Base-by-base conservation (phyloP, 371 early-diverging fungal genomes). In the Gilbertella persicaria region DNA sequence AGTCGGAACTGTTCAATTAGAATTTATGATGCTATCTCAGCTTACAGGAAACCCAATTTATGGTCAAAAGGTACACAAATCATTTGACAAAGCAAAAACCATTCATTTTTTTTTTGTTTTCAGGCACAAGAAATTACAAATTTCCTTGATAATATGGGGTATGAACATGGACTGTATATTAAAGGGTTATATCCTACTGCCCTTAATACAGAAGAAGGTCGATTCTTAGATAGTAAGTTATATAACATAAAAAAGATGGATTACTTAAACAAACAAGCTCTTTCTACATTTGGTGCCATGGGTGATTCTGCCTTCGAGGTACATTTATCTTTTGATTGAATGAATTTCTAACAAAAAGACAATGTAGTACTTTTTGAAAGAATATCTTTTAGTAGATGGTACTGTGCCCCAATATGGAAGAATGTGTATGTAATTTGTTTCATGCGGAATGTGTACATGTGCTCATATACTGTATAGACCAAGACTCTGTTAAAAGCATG, bases 1-100 rank as follows among this genome's bases (percentile, higher is more conserved):
- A 50, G 85, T 91, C 13, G 95, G 94, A 4, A 87, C 95, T 0
- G 65, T 97, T 19, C 81, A 94, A 44, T 64, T 98, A 28, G 98
- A 98, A 69, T 92, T 93, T 62, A 85, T 89, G 39, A 75, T 85
- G 35, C 74, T 97, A 23, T 82, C 88, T 4, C 65, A 84, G 26
- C 74, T 93, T 35, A 89, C 92, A 0, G 80, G 84, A 1, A 74
- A 91, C 45, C 67, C 75, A 9, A 57, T 70, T 4, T 91, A 83
- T 56, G 74, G 77, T 10, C 48, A 80, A 59, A 82, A 77, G 77
- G 86, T 79, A 69, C 37, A 45, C 14, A 19, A 29, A 30, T 9
- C 30, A 7, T 12, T 23, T 28, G 24, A 14, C 35, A 44, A 24
- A 39, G 40, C 1, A 8, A 12, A 7, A 19, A 29, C 40, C 19